Evolutionary conservation across 177 flowering plant species (phyloP).

Genomic region (Tripterygium wilfordii): DNA sequence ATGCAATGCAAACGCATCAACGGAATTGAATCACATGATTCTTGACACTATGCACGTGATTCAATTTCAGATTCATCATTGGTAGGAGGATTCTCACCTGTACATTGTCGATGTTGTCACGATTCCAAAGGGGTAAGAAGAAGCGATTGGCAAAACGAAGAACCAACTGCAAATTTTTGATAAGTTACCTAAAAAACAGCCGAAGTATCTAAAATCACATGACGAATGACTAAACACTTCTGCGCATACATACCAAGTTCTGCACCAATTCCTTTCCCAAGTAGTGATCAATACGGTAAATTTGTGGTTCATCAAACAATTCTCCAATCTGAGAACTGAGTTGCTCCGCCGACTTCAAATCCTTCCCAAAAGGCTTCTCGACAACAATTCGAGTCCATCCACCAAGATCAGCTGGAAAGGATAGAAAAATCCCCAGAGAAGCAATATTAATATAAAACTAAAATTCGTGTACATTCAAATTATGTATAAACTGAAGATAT

Average conservation of each 20-base stretch:
- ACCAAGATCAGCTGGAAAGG: conserved; percentile 66
- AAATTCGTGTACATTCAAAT: too few species aligned
- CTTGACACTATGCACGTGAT: too few species aligned
- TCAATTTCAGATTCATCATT: not conserved
- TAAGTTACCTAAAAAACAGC: not conserved
- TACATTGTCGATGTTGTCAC: conserved; percentile 83
- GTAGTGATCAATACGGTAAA: conserved; percentile 98
- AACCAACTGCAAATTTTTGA: conserved; percentile 63
- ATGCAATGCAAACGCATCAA: too few species aligned
- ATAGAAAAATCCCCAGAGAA: not conserved
- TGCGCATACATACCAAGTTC: conserved; percentile 62
- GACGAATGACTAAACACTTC: not conserved
- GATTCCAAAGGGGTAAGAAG: conserved; percentile 94
- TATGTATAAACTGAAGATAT: too few species aligned
- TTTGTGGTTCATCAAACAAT: conserved; percentile 82
- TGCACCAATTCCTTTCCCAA: conserved; percentile 98
- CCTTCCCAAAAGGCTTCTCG: conserved; percentile 98
- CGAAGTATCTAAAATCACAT: too few species aligned
- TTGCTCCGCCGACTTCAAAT: conserved; percentile 76
- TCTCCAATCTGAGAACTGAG: conserved; percentile 86
- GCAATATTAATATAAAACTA: too few species aligned
- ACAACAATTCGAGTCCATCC: conserved; percentile 98
- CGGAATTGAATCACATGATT: too few species aligned
- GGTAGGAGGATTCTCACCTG: conserved; percentile 46
- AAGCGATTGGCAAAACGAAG: conserved; percentile 98